phyloP scores from a whole-genome alignment of 2,329 filamentous ascomycete genomes.

The Ascochyta clinopodiicola region DNA sequence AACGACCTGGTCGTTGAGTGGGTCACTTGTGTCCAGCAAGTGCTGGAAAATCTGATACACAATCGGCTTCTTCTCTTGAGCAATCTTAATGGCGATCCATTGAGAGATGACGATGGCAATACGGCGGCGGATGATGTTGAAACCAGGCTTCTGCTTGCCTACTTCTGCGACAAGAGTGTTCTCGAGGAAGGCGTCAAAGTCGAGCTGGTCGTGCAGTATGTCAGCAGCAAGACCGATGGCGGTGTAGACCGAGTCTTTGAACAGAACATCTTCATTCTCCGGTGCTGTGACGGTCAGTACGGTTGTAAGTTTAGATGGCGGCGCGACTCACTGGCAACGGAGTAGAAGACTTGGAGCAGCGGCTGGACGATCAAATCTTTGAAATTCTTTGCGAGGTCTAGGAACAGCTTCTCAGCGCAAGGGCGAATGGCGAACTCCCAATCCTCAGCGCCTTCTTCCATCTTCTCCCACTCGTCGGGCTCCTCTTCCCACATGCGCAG shows the following conservation, averaged over 20 bases:
- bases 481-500: slow-evolving; percentile 93
- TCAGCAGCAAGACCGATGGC: slow-evolving; percentile 86
- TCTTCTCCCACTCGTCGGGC: slow-evolving; percentile 92
- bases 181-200: slow-evolving; percentile 82
- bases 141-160: slow-evolving; percentile 70
- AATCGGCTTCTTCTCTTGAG: slow-evolving; percentile 70
- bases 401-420: slow-evolving; percentile 91
- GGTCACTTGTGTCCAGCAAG: slow-evolving; percentile 77
- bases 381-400: slow-evolving; percentile 89
- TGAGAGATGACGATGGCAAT: slow-evolving; percentile 88
- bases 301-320: no score
- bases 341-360: slow-evolving; percentile 81
- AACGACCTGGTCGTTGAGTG: slow-evolving; percentile 88
- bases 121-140: slow-evolving; percentile 83
- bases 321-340: slow-evolving; percentile 67
- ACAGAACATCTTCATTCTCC: slow-evolving; percentile 72
- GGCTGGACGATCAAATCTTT: slow-evolving; percentile 81
- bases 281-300: slow-evolving; percentile 50
- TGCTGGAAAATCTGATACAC: slow-evolving; percentile 91
- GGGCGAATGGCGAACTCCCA: slow-evolving; percentile 93
- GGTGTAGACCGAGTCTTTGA: slow-evolving; percentile 94
- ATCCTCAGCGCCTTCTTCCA: slow-evolving; percentile 79
- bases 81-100: slow-evolving; percentile 83
- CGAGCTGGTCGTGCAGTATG: slow-evolving; percentile 74
- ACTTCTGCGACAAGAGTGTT: slow-evolving; percentile 80